phyloP scores from a whole-genome alignment of 257 asterid species.

The Scutellaria minor region DNA sequence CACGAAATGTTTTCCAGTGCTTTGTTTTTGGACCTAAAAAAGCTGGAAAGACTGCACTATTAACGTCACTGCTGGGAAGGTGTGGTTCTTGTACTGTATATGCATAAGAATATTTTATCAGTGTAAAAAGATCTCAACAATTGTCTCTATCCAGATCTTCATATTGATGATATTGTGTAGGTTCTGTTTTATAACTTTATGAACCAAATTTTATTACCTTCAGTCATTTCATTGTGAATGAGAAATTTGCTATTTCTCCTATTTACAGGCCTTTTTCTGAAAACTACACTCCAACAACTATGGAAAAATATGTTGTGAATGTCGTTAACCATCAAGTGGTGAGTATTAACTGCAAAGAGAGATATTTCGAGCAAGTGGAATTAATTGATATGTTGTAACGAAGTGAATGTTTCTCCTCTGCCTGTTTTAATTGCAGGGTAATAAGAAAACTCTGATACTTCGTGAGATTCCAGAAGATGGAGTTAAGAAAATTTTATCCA shows the following conservation, averaged over 20 bases:
- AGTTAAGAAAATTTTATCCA: slow-evolving; percentile 61
- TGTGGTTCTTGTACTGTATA: slow-evolving; percentile 40
- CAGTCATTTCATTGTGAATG: slow-evolving; percentile 27
- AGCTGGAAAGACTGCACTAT: slow-evolving; percentile 84
- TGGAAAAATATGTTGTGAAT: slow-evolving; percentile 70
- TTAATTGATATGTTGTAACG: slow-evolving; percentile 24
- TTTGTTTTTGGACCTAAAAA: slow-evolving; percentile 89
- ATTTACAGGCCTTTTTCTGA: slow-evolving; percentile 83
- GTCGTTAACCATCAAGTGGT: slow-evolving; percentile 72
- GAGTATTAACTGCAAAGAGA: slow-evolving; percentile 43
- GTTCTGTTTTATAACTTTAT: slow-evolving; percentile 11
- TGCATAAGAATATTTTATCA: slow-evolving; percentile 18
- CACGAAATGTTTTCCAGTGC: slow-evolving; percentile 83
- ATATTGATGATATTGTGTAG: not conserved
- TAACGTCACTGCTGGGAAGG: slow-evolving; percentile 87
- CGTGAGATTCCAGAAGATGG: slow-evolving; percentile 91
- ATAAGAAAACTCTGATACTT: slow-evolving; percentile 75
- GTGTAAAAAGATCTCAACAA: not conserved
- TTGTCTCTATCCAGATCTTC: slow-evolving; percentile 16
- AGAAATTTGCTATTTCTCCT: slow-evolving; percentile 35
- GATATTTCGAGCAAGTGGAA: slow-evolving; percentile 14
- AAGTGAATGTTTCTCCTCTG: slow-evolving; percentile 6
- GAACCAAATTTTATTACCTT: slow-evolving; percentile 15
- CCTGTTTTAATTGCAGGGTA: slow-evolving; percentile 64
- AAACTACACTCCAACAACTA: slow-evolving; percentile 57